phyloP scores from a whole-genome alignment of 345 rosid species.

The Jatropha curcas region DNA sequence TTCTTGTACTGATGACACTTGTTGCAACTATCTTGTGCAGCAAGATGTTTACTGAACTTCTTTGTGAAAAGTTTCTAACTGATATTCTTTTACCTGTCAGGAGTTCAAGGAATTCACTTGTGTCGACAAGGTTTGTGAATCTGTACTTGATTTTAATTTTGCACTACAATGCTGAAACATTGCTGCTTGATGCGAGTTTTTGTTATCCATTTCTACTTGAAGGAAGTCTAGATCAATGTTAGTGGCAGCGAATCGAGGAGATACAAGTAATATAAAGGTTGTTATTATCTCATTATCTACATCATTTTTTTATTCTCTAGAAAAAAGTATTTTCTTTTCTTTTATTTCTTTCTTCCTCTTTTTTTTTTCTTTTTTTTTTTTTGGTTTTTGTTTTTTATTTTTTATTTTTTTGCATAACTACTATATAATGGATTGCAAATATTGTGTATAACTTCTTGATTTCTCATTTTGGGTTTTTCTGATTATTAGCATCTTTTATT shows the following conservation, averaged over 20 bases:
- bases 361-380: too few relatives aligned
- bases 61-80: not conserved
- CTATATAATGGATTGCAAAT: not conserved
- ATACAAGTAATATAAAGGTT: conserved; percentile 30
- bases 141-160: not conserved
- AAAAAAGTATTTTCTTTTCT: too few relatives aligned
- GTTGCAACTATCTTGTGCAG: not conserved
- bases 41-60: not conserved
- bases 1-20: not conserved
- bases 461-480: not conserved
- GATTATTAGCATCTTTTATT: not conserved
- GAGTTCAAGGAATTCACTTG: conserved; percentile 27
- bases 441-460: not conserved
- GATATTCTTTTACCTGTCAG: conserved; percentile 14
- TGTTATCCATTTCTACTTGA: conserved; percentile 28
- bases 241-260: conserved; percentile 33
- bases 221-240: conserved; percentile 56
- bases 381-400: too few relatives aligned
- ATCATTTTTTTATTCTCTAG: not conserved
- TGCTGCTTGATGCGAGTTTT: conserved; percentile 13
- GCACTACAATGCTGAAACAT: not conserved
- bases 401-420: too few relatives aligned
- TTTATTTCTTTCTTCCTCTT: too few relatives aligned
- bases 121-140: conserved; percentile 40
- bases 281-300: not conserved